Base-by-base conservation (phyloP, 2,329 filamentous ascomycete genomes). In the Sclerotinia nivalis region DNA sequence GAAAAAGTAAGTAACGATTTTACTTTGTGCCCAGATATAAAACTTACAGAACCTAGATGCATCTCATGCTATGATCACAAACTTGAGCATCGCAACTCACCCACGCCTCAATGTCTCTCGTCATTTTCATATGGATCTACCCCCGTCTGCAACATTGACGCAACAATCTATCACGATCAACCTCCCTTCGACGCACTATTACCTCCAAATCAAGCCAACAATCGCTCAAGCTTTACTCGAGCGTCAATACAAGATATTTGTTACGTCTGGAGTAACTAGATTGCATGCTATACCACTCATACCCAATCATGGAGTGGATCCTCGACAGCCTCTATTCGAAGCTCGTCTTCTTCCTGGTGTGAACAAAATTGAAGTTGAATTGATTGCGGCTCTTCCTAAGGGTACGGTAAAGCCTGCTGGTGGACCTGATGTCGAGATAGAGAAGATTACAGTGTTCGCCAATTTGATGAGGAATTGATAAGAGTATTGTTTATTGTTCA, bases 341-440 rank as follows among this genome's bases (percentile, higher is more conserved):
- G 86, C 89, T 10, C 87, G 87, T 66, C 82, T 97, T 40, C 85
- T 87, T 37, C 85, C 87, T 1, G 93, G 93, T 9, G 85, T 93
- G 65, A 97, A 96, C 74, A 86, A 89, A 59, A 86, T 97, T 65
- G 91, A 93, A 75, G 85, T 96, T 10, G 91, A 95, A 75, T 84
- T 95, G 70, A 87, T 93, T 73, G 92, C 91, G 1, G 89, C 89
- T 9, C 84, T 92, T 56, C 87, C 86, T 1, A 87, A 84, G 75
- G 86, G 84, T 28, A 83, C 87, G 43, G 76, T 79, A 76, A 87
- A 85, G 71, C 81, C 85, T 50, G 81, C 84, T 0, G 84, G 84
- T 37, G 89, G 87, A 0, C 83, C 88, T 13, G 87, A 89, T 72
- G 86, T 90, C 49, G 93, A 96, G 78, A 83, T 94, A 72, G 93